Percentiles rank a stretch among this genome's conserved stretches.
Evolutionary conservation across 2,329 filamentous ascomycete species (phyloP).

Genomic region (Trichoderma cornu-damae): DNA sequence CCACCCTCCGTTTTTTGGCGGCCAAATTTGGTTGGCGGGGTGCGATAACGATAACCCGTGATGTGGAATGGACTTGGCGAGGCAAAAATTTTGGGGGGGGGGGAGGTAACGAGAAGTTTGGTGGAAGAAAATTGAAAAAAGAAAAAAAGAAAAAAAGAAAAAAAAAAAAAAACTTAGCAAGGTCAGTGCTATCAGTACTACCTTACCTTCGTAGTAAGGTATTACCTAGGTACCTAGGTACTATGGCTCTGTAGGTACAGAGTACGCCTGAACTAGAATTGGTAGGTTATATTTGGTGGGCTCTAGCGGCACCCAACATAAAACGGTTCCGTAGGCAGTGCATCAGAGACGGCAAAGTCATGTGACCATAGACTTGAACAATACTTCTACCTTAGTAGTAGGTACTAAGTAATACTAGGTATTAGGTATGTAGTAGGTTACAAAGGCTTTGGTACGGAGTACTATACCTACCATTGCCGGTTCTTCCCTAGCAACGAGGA

Average conservation of each 20-base stretch:
- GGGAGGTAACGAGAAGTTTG: too few species aligned
- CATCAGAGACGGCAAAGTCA: neutral
- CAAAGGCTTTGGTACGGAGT: too few species aligned
- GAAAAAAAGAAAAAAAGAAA: neutral
- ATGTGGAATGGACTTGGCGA: neutral
- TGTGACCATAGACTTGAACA: neutral
- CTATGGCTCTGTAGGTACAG: too few species aligned
- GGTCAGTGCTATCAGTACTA: neutral
- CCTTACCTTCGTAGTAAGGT: too few species aligned
- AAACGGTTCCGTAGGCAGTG: neutral
- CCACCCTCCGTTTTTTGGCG: slow-evolving; percentile 13
- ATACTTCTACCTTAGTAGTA: neutral
- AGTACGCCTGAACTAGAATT: too few species aligned
- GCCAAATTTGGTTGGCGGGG: slow-evolving; percentile 29
- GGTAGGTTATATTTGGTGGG: too few species aligned
- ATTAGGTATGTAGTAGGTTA: too few species aligned
- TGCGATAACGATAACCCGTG: slow-evolving; percentile 40
- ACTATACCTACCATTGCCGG: too few species aligned
- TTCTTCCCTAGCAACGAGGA: too few species aligned
- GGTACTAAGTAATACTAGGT: neutral
- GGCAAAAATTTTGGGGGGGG: neutral
- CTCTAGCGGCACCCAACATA: too few species aligned
- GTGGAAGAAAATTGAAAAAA: too few species aligned
- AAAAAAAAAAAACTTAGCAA: neutral
- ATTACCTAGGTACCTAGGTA: too few species aligned